Conservation (phyloP, 176 grass and related monocot species). For the Eleusine coracana region DNA sequence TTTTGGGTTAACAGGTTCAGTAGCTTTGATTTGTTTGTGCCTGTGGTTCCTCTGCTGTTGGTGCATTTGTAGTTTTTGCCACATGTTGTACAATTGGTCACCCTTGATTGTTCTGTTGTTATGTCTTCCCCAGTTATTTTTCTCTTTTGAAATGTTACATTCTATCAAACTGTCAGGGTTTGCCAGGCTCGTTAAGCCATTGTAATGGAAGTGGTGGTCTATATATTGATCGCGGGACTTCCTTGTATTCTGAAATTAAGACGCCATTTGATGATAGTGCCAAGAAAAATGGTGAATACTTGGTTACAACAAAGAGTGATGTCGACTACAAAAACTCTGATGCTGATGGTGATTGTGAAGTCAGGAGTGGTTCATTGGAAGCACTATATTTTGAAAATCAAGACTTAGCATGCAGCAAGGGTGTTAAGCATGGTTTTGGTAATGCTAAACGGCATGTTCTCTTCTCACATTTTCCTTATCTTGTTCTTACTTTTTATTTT, state of each 20-base stretch:
- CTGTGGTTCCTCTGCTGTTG: no score
- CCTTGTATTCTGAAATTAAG: conserved; percentile 36
- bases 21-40: no score
- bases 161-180: conserved; percentile 48
- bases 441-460: conserved; percentile 61
- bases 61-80: no score
- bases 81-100: no score
- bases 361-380: conserved; percentile 38
- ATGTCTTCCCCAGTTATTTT: not conserved
- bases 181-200: conserved; percentile 27
- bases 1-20: no score
- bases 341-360: conserved; percentile 37
- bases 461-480: conserved; percentile 38
- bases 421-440: conserved; percentile 55
- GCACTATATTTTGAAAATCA: conserved; percentile 36
- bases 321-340: not conserved
- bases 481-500: conserved; percentile 14
- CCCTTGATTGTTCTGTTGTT: not conserved
- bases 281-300: conserved; percentile 25
- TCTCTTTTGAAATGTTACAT: conserved; percentile 23
- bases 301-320: conserved; percentile 27
- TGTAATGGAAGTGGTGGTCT: conserved; percentile 19
- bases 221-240: not conserved
- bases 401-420: conserved; percentile 25
- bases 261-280: conserved; percentile 23